These are phyloP conservation scores for Beauveria bassiana DNA, from an alignment of 2,329 filamentous ascomycete species.

Conservation along the genomic window DNA sequence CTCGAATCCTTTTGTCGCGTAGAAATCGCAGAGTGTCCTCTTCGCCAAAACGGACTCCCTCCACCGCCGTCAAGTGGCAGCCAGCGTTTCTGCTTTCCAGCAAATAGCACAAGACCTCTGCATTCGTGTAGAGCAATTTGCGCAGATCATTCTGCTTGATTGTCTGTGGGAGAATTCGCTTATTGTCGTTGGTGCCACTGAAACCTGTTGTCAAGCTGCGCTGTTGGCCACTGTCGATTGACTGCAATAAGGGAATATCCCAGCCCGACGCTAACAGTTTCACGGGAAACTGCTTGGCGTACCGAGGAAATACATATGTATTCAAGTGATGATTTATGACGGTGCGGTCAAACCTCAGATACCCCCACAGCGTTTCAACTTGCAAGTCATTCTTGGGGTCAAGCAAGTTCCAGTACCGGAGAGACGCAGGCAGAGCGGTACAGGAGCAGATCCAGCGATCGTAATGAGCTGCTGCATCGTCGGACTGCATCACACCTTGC, in stretches of 20 bases:
- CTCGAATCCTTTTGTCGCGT: slow-evolving; percentile 28
- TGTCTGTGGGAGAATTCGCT: slow-evolving; percentile 49
- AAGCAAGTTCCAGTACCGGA: slow-evolving; percentile 47
- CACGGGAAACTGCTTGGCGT: slow-evolving; percentile 55
- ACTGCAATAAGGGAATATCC: slow-evolving; percentile 49
- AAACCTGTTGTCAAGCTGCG: slow-evolving; percentile 53
- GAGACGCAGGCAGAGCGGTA: slow-evolving; percentile 32
- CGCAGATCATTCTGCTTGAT: slow-evolving; percentile 55
- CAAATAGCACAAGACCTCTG: slow-evolving; percentile 53
- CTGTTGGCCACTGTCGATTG: neutral
- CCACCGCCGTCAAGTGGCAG: slow-evolving; percentile 29
- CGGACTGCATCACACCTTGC: slow-evolving; percentile 42
- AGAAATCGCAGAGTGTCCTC: slow-evolving; percentile 36
- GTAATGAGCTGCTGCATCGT: slow-evolving; percentile 51
- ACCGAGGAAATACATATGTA: slow-evolving; percentile 55
- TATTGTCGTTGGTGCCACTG: slow-evolving; percentile 63
- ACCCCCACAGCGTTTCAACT: slow-evolving; percentile 39
- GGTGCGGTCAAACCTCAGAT: slow-evolving; percentile 39
- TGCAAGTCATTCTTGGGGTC: slow-evolving; percentile 51
- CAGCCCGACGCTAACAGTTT: slow-evolving; percentile 61
- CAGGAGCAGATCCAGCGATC: slow-evolving; percentile 38
- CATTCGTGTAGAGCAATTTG: slow-evolving; percentile 51
- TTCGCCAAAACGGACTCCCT: slow-evolving; percentile 12
- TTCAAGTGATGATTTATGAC: slow-evolving; percentile 55
- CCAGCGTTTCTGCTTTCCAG: slow-evolving; percentile 41